These are phyloP conservation scores for Lentinula guzmanii DNA, from an alignment of 768 basidiomycete genomes.

Conservation along the genomic window DNA sequence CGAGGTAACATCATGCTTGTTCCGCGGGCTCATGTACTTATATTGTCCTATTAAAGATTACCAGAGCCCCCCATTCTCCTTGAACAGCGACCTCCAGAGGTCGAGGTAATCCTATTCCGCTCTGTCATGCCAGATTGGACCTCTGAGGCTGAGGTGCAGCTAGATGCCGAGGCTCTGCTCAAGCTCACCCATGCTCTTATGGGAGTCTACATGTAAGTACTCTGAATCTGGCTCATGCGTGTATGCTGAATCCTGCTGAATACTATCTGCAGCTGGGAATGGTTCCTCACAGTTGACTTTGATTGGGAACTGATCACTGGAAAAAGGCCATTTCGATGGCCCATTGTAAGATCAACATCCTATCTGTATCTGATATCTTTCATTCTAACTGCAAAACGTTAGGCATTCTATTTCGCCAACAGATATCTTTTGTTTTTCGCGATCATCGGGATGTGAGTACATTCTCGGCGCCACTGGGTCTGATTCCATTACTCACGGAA, in stretches of 20 bases:
- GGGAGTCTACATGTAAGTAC: constrained; percentile 52
- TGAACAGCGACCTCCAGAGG: background rate
- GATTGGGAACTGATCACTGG: constrained; percentile 59
- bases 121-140: constrained; percentile 29
- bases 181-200: constrained; percentile 57
- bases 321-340: constrained; percentile 58
- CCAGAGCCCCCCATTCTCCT: background rate
- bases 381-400: background rate
- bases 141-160: constrained; percentile 21
- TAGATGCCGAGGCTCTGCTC: constrained; percentile 28
- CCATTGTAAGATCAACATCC: constrained; percentile 41
- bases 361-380: background rate
- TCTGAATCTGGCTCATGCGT: background rate
- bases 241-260: constrained; percentile 4
- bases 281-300: constrained; percentile 53
- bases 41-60: background rate
- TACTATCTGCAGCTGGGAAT: constrained; percentile 51
- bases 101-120: background rate
- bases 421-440: constrained; percentile 62
- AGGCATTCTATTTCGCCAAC: constrained; percentile 68
- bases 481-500: constrained; percentile 5
- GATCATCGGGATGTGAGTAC: constrained; percentile 61
- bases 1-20: background rate
- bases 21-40: background rate
- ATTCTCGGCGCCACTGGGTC: constrained; percentile 5